Evolutionary conservation across 2,329 filamentous ascomycete genomes (phyloP).

Genomic region (Clathrospora elynae): DNA sequence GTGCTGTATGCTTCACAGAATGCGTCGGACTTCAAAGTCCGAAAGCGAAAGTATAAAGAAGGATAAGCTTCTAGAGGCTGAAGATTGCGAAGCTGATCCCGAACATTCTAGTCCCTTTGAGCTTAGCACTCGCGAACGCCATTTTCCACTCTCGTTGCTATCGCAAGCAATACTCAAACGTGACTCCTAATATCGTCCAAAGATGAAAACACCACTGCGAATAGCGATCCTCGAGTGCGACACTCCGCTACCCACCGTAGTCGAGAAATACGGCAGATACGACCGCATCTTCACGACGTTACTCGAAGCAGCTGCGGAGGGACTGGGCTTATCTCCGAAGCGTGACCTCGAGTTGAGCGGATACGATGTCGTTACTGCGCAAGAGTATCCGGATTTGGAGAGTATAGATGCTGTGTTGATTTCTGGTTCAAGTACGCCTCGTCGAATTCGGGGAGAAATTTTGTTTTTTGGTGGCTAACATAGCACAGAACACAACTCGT

Average conservation of each 20-base stretch:
- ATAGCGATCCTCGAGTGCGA: conserved; percentile 91
- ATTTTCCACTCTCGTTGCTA: conserved; percentile 9
- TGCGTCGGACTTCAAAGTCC: too few species aligned
- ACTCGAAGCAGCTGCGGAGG: conserved; percentile 58
- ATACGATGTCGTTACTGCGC: conserved; percentile 72
- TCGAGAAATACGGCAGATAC: conserved; percentile 72
- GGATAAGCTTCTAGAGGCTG: too few species aligned
- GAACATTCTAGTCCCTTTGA: too few species aligned
- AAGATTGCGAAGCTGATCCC: too few species aligned
- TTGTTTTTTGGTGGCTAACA: conserved; percentile 15
- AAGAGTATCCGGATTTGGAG: conserved; percentile 73
- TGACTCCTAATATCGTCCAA: conserved; percentile 1
- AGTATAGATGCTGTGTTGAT: conserved; percentile 82
- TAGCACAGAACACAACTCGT: conserved; percentile 68
- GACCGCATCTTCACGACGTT: conserved; percentile 63
- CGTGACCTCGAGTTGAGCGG: conserved; percentile 62
- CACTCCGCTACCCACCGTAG: conserved; percentile 69
- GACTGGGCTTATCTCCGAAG: conserved; percentile 49
- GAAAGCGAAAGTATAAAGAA: too few species aligned
- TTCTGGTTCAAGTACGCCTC: conserved; percentile 66
- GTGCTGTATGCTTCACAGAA: neutral
- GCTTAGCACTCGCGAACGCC: too few species aligned
- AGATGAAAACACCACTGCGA: conserved; percentile 59
- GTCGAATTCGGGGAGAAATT: neutral
- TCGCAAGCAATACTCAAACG: conserved; percentile 1